These are phyloP conservation scores for Cucurbita argyrosperma DNA, from an alignment of 306 rosid species.

Conservation along the genomic window DNA sequence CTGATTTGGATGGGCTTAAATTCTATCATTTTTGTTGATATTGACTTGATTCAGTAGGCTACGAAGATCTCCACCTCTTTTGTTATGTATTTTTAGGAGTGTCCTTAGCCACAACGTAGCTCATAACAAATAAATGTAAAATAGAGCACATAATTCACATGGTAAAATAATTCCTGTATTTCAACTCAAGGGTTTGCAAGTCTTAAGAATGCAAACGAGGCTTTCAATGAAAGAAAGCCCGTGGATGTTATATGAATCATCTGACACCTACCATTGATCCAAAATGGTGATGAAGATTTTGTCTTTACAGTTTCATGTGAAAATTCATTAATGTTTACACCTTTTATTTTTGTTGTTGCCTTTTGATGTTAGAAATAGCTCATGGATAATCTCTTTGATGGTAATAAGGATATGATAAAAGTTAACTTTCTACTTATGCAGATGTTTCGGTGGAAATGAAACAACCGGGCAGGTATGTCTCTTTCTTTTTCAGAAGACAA, in stretches of 20 bases:
- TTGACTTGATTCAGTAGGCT: not conserved
- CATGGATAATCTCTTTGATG: not conserved
- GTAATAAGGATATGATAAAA: slow-evolving; percentile 10
- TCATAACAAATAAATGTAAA: not conserved
- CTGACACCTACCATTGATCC: not conserved
- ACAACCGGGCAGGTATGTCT: slow-evolving; percentile 55
- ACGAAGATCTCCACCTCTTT: not conserved
- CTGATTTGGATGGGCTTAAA: no score
- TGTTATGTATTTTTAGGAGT: not conserved
- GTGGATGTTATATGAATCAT: not conserved
- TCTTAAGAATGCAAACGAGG: not conserved
- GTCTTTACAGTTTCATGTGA: not conserved
- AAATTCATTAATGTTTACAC: not conserved
- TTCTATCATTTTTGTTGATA: not conserved
- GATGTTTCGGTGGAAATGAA: slow-evolving; percentile 60
- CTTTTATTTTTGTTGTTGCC: not conserved
- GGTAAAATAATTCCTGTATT: not conserved
- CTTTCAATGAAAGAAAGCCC: not conserved
- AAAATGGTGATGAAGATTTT: not conserved
- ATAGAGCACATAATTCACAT: not conserved
- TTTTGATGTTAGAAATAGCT: not conserved
- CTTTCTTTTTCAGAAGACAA: slow-evolving; percentile 8
- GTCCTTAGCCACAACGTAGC: not conserved
- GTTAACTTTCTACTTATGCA: slow-evolving; percentile 20
- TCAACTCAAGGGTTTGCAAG: not conserved